phyloP scores from a whole-genome alignment of 345 rosid genomes.

The Camelina sativa region DNA sequence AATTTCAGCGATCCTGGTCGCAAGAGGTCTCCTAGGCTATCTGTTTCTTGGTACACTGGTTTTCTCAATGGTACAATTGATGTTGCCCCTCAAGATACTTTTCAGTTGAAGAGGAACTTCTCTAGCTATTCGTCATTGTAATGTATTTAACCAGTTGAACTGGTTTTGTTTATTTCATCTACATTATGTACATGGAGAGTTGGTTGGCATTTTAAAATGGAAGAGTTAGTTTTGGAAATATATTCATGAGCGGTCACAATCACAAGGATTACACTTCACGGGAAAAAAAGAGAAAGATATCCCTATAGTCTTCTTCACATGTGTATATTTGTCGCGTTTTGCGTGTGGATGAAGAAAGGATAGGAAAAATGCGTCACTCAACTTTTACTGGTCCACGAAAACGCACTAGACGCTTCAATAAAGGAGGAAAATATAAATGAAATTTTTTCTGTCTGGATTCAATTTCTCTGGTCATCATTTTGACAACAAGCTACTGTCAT shows the following conservation, averaged over 20 bases:
- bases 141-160: background rate
- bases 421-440: conserved; percentile 7
- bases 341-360: conserved; percentile 11
- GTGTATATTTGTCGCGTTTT: background rate
- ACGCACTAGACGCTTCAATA: background rate
- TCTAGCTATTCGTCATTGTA: conserved; percentile 27
- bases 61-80: conserved; percentile 50
- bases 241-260: background rate
- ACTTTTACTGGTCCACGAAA: background rate
- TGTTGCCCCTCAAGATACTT: conserved; percentile 19
- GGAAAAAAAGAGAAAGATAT: background rate
- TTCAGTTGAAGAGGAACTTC: background rate
- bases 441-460: background rate
- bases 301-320: background rate
- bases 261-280: background rate
- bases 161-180: background rate
- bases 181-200: too few relatives aligned
- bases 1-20: conserved; percentile 52
- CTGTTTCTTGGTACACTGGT: conserved; percentile 57
- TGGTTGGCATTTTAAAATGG: background rate
- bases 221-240: background rate
- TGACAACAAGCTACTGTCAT: conserved; percentile 25
- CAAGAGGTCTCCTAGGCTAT: conserved; percentile 54
- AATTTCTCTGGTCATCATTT: background rate
- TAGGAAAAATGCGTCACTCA: background rate